A percentile compares a stretch with the other conserved stretches of the same genome.
Evolutionary conservation across 306 rosid genomes (phyloP).

Genomic region (Citrullus amarus): DNA sequence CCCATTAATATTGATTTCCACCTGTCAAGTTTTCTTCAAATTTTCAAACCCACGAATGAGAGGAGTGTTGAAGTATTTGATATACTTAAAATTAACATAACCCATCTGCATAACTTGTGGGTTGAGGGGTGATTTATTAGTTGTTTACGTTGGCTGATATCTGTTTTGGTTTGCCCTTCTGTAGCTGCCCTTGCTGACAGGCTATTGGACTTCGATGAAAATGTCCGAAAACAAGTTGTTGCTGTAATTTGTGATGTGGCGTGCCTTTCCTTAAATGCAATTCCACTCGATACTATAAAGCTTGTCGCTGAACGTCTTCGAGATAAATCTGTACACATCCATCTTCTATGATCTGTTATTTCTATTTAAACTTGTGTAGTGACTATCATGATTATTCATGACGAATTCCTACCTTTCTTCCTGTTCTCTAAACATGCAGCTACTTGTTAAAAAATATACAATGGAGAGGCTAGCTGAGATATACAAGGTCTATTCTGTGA

Average conservation of each 20-base stretch:
- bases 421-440: slow-evolving; percentile 39
- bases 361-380: neutral
- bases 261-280: slow-evolving; percentile 47
- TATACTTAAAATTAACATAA: neutral
- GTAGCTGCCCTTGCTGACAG: slow-evolving; percentile 93
- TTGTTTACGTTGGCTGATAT: slow-evolving; percentile 16
- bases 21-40: neutral
- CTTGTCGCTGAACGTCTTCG: slow-evolving; percentile 96
- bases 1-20: neutral
- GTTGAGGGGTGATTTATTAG: neutral
- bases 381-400: neutral
- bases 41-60: neutral
- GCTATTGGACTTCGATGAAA: slow-evolving; percentile 87
- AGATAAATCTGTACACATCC: slow-evolving; percentile 79
- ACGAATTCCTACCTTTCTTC: slow-evolving; percentile 11
- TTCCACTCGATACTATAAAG: slow-evolving; percentile 70
- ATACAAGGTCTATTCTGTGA: slow-evolving; percentile 53
- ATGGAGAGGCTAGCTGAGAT: slow-evolving; percentile 90
- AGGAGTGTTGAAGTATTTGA: neutral
- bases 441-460: slow-evolving; percentile 84
- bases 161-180: slow-evolving; percentile 20
- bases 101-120: neutral
- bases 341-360: slow-evolving; percentile 5
- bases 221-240: slow-evolving; percentile 91
- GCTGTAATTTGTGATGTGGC: slow-evolving; percentile 87